phyloP scores from a whole-genome alignment of 2,329 filamentous ascomycete species.

The Aphanocladium album region DNA sequence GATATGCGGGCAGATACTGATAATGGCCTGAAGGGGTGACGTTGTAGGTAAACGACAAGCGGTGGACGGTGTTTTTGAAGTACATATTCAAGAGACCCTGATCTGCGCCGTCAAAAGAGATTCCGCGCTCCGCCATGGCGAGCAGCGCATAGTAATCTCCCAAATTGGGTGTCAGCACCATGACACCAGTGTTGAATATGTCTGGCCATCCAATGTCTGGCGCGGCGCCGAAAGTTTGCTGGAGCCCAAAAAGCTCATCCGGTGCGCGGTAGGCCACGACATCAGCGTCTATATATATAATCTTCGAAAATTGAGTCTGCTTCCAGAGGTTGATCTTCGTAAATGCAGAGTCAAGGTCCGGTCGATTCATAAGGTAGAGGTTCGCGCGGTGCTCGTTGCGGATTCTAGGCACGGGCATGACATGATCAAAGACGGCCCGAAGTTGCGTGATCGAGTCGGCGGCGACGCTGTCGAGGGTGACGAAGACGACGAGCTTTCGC shows the following conservation, averaged over 20 bases:
- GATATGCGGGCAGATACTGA: slow-evolving; percentile 93
- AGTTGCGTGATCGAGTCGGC: slow-evolving; percentile 72
- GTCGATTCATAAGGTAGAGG: slow-evolving; percentile 84
- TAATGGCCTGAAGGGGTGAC: slow-evolving; percentile 95
- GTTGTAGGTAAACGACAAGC: slow-evolving; percentile 93
- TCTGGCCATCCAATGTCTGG: slow-evolving; percentile 98
- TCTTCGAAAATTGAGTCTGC: slow-evolving; percentile 80
- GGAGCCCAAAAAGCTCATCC: slow-evolving; percentile 79
- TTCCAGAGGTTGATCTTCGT: slow-evolving; percentile 96
- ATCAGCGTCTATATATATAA: slow-evolving; percentile 93
- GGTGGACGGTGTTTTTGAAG: slow-evolving; percentile 77
- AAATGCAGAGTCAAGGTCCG: slow-evolving; percentile 86
- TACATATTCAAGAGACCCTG: slow-evolving; percentile 95
- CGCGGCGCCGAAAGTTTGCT: slow-evolving; percentile 61
- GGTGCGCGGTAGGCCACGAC: slow-evolving; percentile 85
- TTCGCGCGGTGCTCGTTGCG: slow-evolving; percentile 74
- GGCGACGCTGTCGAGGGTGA: slow-evolving; percentile 76
- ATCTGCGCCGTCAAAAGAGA: slow-evolving; percentile 95
- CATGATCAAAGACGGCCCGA: slow-evolving; percentile 78
- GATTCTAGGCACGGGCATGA: slow-evolving; percentile 79
- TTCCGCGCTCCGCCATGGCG: slow-evolving; percentile 77
- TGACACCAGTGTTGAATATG: slow-evolving; percentile 95
- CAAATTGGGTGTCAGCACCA: slow-evolving; percentile 83
- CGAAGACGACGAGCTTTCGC: slow-evolving; percentile 79
- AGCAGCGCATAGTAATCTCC: slow-evolving; percentile 81